Conservation (phyloP, 2,329 filamentous ascomycete species). For the Aspergillus fructus region DNA sequence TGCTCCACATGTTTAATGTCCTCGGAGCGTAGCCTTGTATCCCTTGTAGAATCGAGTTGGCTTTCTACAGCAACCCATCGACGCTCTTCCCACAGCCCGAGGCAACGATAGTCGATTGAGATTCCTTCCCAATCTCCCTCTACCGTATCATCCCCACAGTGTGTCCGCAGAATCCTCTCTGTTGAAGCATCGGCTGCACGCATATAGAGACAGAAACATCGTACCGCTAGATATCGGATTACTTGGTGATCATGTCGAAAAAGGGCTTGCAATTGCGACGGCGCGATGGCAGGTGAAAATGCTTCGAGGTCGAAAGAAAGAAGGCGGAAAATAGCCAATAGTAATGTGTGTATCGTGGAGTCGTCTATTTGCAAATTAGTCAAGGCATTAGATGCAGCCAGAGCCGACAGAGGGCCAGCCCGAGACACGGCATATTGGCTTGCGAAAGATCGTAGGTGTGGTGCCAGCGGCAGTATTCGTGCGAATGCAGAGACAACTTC, state of each 20-base stretch:
- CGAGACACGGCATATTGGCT: constrained; percentile 47
- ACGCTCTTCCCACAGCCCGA: constrained; percentile 63
- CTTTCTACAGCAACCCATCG: constrained; percentile 47
- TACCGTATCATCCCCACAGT: constrained; percentile 65
- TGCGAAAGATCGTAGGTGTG: constrained; percentile 73
- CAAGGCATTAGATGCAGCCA: constrained; percentile 30
- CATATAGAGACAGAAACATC: constrained; percentile 76
- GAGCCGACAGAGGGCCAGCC: constrained; percentile 34
- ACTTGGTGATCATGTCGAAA: constrained; percentile 59
- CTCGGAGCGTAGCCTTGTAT: constrained; percentile 21
- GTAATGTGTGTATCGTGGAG: constrained; percentile 42
- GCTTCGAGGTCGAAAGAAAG: constrained; percentile 70
- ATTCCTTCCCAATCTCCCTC: constrained; percentile 73
- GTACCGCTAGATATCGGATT: constrained; percentile 77
- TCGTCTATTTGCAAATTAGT: constrained; percentile 36
- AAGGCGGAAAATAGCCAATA: constrained; percentile 75
- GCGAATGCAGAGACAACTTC: constrained; percentile 70
- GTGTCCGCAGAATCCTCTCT: constrained; percentile 66
- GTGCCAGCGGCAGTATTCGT: constrained; percentile 76
- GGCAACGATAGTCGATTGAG: constrained; percentile 74
- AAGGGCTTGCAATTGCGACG: constrained; percentile 66
- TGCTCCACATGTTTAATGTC: constrained; percentile 27
- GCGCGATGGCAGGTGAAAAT: constrained; percentile 65
- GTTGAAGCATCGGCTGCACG: constrained; percentile 76
- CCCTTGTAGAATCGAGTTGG: constrained; percentile 24